phyloP scores from a whole-genome alignment of 805 yeast genomes.

The Myxozyma udenii region DNA sequence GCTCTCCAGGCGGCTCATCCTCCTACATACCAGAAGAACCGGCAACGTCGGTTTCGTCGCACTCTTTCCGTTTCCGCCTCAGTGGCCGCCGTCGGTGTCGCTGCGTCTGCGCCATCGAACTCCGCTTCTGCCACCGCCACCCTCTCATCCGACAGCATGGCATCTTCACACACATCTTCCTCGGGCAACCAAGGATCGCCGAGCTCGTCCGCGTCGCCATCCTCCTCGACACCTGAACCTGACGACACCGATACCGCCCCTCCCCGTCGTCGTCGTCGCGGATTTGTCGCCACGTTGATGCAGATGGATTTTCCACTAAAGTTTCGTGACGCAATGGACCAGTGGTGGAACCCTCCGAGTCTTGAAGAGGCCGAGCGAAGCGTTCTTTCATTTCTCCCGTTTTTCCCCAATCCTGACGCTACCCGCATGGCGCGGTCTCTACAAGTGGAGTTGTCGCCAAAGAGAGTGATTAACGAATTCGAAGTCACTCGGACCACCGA shows the following conservation, averaged over 20 bases:
- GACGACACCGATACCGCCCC: background rate
- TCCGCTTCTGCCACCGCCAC: background rate
- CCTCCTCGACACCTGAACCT: background rate
- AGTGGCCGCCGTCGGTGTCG: background rate
- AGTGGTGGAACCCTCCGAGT: slow-evolving; percentile 45
- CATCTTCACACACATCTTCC: background rate
- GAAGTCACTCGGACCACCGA: slow-evolving; percentile 42
- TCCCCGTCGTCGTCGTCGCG: slow-evolving; percentile 6
- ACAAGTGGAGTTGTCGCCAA: slow-evolving; percentile 52
- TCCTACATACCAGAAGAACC: background rate
- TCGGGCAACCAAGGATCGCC: background rate
- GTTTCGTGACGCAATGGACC: slow-evolving; percentile 41
- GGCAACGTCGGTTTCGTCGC: background rate
- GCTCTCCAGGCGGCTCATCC: background rate
- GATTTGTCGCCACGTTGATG: slow-evolving; percentile 9
- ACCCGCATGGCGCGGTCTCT: slow-evolving; percentile 40
- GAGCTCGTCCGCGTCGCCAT: background rate
- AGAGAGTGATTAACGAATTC: slow-evolving; percentile 71
- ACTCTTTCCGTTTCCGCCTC: background rate
- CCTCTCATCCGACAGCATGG: background rate
- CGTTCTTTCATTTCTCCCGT: slow-evolving; percentile 58
- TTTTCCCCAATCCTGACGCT: slow-evolving; percentile 37
- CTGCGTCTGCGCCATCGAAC: too few species aligned
- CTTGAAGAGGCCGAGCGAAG: slow-evolving; percentile 45
- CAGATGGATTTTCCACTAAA: slow-evolving; percentile 39